These are phyloP conservation scores for Ceratobasidium sp. DNA, from an alignment of 1,284 basidiomycete species.

Conservation along the genomic window DNA sequence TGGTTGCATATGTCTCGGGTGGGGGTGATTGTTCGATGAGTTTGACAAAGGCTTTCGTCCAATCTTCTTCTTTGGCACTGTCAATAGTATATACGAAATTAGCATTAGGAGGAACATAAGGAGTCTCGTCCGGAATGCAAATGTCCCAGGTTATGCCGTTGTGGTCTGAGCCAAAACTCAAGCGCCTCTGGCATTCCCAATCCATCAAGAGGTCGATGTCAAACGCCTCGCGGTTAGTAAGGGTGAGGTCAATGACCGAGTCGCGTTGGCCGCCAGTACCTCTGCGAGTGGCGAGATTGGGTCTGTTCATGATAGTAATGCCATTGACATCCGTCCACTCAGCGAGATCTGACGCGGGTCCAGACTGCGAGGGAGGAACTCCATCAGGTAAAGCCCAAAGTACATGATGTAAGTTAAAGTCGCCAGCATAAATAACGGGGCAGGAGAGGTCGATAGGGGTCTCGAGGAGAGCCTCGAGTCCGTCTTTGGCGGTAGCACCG, in stretches of 20 bases:
- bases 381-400: background rate
- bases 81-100: background rate
- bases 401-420: conserved; percentile 25
- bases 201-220: background rate
- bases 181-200: background rate
- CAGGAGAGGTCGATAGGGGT: background rate
- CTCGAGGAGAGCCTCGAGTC: background rate
- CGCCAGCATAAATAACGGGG: background rate
- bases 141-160: background rate
- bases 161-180: background rate
- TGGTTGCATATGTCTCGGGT: background rate
- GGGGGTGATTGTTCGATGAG: background rate
- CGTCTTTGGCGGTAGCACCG: background rate
- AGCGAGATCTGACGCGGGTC: background rate
- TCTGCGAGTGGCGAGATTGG: background rate
- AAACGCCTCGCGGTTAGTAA: background rate
- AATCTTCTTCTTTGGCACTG: background rate
- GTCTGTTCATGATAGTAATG: background rate
- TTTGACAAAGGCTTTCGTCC: background rate
- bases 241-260: conserved; percentile 18
- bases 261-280: background rate
- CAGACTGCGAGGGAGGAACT: background rate
- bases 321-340: conserved; percentile 15
- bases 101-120: too few relatives aligned
- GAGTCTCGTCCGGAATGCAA: background rate